Evolutionary conservation across 768 basidiomycete species (phyloP).

Genomic region (Lactarius tabidus): DNA sequence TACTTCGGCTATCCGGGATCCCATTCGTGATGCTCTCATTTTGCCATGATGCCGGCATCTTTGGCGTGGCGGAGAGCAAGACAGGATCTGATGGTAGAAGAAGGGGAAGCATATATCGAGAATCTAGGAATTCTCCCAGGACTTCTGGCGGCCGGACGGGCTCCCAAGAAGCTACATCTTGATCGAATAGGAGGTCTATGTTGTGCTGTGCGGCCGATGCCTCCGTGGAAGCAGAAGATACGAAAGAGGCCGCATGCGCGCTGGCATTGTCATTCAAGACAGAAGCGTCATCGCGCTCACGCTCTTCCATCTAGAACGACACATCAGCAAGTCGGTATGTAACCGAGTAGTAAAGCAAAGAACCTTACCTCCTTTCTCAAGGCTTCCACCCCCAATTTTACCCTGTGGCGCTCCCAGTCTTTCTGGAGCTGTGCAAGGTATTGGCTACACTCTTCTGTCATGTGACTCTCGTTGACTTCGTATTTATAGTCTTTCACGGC

Average conservation of each 20-base stretch:
- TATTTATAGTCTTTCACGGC: slow-evolving; percentile 92
- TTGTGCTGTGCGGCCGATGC: slow-evolving; percentile 43
- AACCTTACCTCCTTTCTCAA: slow-evolving; percentile 70
- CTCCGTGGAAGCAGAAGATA: slow-evolving; percentile 30
- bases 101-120: slow-evolving; percentile 87
- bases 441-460: slow-evolving; percentile 94
- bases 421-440: slow-evolving; percentile 94
- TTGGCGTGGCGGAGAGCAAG: slow-evolving; percentile 67
- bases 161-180: slow-evolving; percentile 68
- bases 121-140: slow-evolving; percentile 88
- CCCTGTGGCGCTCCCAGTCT: slow-evolving; percentile 92
- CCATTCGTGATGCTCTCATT: slow-evolving; percentile 32
- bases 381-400: slow-evolving; percentile 82
- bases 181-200: slow-evolving; percentile 82
- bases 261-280: slow-evolving; percentile 31
- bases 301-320: slow-evolving; percentile 55
- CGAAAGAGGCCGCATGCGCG: slow-evolving; percentile 30
- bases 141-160: slow-evolving; percentile 75
- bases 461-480: slow-evolving; percentile 86
- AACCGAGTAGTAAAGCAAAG: not conserved
- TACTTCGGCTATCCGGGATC: slow-evolving; percentile 31
- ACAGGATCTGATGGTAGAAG: slow-evolving; percentile 78
- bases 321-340: not conserved
- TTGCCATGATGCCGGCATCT: slow-evolving; percentile 38
- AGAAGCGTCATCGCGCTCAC: slow-evolving; percentile 56